Evolutionary conservation across 2,329 filamentous ascomycete genomes (phyloP).

Genomic region (Ascochyta clinopodiicola): DNA sequence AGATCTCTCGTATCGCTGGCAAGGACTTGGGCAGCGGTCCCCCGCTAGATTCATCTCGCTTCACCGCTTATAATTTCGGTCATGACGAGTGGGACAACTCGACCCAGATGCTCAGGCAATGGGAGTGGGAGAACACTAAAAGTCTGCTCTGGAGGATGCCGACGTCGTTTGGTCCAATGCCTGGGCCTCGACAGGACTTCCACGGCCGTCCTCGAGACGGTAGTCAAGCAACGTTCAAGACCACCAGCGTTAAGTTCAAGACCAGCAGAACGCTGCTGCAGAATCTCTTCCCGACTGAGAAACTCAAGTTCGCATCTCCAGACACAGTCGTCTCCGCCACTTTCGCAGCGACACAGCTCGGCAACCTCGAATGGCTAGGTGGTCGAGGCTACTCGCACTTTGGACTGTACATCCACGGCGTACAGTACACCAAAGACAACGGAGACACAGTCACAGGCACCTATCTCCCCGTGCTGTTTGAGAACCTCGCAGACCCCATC

Average conservation of each 20-base stretch:
- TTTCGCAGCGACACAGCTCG: conserved; percentile 48
- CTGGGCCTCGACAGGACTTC: conserved; percentile 48
- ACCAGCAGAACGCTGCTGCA: conserved; percentile 50
- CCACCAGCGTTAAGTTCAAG: conserved; percentile 51
- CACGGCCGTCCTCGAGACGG: conserved; percentile 31
- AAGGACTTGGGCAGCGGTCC: conserved; percentile 52
- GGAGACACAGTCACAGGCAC: conserved; percentile 59
- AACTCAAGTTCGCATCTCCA: conserved; percentile 46
- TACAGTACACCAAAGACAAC: conserved; percentile 61
- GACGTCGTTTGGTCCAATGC: conserved; percentile 49
- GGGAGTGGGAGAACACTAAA: conserved; percentile 55
- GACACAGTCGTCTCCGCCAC: conserved; percentile 50
- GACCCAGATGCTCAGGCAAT: conserved; percentile 57
- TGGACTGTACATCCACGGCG: conserved; percentile 68
- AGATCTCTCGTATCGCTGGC: conserved; percentile 62
- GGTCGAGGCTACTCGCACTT: conserved; percentile 64
- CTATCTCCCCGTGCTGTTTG: conserved; percentile 65
- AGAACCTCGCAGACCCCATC: conserved; percentile 66
- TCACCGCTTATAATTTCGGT: conserved; percentile 61
- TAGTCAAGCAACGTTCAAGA: conserved; percentile 42
- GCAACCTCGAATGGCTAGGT: conserved; percentile 66
- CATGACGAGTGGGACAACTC: conserved; percentile 66
- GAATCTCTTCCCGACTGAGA: conserved; percentile 48
- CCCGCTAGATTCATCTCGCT: conserved; percentile 46
- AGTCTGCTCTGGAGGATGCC: conserved; percentile 53